Evolutionary conservation across 1,139 yeast genomes (phyloP).

Genomic region (Geotrichum aggregatum): DNA sequence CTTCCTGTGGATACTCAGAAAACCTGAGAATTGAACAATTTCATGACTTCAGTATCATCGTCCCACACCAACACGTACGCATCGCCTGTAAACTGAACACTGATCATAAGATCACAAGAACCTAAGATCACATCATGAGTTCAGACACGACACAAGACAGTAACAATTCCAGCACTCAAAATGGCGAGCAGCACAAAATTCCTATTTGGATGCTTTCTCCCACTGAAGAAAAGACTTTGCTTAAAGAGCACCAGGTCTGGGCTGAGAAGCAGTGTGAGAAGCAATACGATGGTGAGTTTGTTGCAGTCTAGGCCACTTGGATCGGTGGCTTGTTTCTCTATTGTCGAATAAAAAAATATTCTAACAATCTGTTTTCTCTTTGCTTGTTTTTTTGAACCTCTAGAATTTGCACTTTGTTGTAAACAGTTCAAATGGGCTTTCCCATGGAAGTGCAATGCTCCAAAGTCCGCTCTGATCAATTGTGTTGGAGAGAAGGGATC

Average conservation of each 20-base stretch:
- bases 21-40: background rate
- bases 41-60: background rate
- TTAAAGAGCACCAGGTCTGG: conserved; percentile 70
- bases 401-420: conserved; percentile 53
- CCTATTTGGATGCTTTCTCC: conserved; percentile 88
- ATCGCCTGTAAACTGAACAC: too few species aligned
- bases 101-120: too few species aligned
- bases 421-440: conserved; percentile 51
- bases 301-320: too few species aligned
- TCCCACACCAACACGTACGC: background rate
- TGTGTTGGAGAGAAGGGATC: conserved; percentile 67
- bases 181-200: conserved; percentile 31
- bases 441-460: conserved; percentile 53
- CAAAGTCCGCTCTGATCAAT: conserved; percentile 60
- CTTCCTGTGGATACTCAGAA: too few species aligned
- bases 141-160: background rate
- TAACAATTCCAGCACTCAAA: conserved; percentile 1
- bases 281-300: conserved; percentile 38
- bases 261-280: conserved; percentile 72
- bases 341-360: conserved; percentile 37
- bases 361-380: conserved; percentile 32
- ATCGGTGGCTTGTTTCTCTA: background rate
- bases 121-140: conserved; percentile 1
- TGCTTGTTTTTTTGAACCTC: conserved; percentile 3
- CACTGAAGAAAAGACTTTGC: conserved; percentile 74